Evolutionary conservation across 2,329 filamentous ascomycete genomes (phyloP), one percentile per base, ranked within the genome.

Genomic region (Sporothrix phasma): DNA sequence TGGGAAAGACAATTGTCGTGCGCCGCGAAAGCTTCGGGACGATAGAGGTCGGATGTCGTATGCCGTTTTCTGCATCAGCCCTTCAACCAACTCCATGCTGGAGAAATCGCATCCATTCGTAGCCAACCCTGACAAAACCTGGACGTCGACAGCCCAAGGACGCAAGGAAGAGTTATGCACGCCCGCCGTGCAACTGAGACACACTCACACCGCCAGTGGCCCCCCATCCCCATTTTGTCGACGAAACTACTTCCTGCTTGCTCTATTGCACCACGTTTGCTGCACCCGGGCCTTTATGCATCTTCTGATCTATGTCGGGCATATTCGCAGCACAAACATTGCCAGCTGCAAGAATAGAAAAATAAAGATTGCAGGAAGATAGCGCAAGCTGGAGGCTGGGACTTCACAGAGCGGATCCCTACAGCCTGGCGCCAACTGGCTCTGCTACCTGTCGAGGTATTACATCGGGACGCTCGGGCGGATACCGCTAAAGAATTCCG

Each of bases 401-500:
- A 58, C n/a, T 43, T n/a, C n/a, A 26, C 29, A 24, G 54, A 43
- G 15, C 22, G n/a, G n/a, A n/a, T n/a, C n/a, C n/a, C 54, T 34
- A 3, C 5, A 34, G 45, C 45, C 19, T 22, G 24, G 13, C n/a
- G n/a, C n/a, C n/a, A 43, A 22, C 24, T 43, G 22, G 54, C 54
- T 37, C 54, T 58, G 37, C 37, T 43, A 58, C 54, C 5, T 41
- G 39, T n/a, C n/a, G 24, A 43, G 19, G 54, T 17, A 22, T n/a
- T 46, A 59, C 56, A 59, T 31, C 39, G 56, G 56, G 24, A 29
- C 56, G 39, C 56, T 59, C 56, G 22, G 56, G 17, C 39, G 39
- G 39, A 34, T 31, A 31, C 56, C 39, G 31, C 56, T 31, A 31
- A 59, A 19, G 39, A 59, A 45, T 37, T 26, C 39, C 13, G 15